Conservation (phyloP, 2,329 filamentous ascomycete species). For the Ceratocystis cubensis region DNA sequence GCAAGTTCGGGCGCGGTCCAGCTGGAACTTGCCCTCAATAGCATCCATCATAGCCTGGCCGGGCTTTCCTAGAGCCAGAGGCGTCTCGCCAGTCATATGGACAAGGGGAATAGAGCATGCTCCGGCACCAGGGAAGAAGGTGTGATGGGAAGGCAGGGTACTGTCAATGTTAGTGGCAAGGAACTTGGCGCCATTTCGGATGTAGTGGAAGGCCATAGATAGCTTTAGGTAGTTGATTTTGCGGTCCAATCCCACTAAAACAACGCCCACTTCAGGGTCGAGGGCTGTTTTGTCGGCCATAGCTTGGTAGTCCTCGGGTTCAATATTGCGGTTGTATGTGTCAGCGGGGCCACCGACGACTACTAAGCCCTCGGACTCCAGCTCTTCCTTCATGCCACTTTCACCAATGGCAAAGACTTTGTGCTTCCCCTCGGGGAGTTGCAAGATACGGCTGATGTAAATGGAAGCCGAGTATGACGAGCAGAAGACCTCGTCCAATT, state of each 20-base stretch:
- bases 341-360: constrained; percentile 83
- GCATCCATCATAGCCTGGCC: constrained; percentile 99
- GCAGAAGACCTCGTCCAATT: constrained; percentile 84
- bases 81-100: constrained; percentile 56
- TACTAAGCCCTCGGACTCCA: constrained; percentile 63
- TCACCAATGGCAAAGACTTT: constrained; percentile 95
- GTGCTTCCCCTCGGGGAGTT: constrained; percentile 63
- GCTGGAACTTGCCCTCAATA: constrained; percentile 86
- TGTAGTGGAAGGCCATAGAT: constrained; percentile 71
- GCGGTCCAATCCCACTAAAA: constrained; percentile 83
- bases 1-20: constrained; percentile 72
- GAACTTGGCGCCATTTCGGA: constrained; percentile 69
- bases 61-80: constrained; percentile 77
- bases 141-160: constrained; percentile 68
- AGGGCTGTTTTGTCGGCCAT: constrained; percentile 65
- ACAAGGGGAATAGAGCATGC: constrained; percentile 66
- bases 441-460: constrained; percentile 87
- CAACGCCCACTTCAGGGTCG: constrained; percentile 79
- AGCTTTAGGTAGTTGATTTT: constrained; percentile 94
- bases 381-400: constrained; percentile 78
- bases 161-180: constrained; percentile 89
- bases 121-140: constrained; percentile 85
- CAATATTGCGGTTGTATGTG: constrained; percentile 61
- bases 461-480: constrained; percentile 90
- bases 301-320: constrained; percentile 63